These are phyloP conservation scores for Coccomyxa sp. DNA, from an alignment of 139 green algal genomes.

Conservation along the genomic window DNA sequence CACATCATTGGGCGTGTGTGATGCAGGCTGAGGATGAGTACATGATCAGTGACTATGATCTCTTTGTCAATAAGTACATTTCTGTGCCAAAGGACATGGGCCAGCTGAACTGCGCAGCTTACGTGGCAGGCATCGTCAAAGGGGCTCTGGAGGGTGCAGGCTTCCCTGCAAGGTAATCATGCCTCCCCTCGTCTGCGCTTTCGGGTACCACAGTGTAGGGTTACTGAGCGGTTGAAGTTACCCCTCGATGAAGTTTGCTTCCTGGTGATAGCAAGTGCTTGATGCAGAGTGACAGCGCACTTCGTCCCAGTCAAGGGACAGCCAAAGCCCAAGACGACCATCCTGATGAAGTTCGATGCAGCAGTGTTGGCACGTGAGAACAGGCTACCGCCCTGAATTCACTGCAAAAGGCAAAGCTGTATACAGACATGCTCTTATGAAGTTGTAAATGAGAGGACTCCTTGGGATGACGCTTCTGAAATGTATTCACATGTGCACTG, in stretches of 20 bases:
- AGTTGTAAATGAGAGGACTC: too few relatives aligned
- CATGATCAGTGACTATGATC: conserved; percentile 83
- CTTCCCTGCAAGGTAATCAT: conserved; percentile 71
- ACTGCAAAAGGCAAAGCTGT: too few relatives aligned
- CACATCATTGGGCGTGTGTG: not conserved
- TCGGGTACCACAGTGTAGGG: too few relatives aligned
- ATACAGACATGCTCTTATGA: too few relatives aligned
- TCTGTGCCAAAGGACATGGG: conserved; percentile 89
- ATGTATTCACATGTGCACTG: too few relatives aligned
- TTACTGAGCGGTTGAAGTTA: too few relatives aligned
- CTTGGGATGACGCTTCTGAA: too few relatives aligned
- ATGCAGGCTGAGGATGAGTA: conserved; percentile 42
- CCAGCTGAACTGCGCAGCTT: conserved; percentile 82
- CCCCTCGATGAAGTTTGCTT: too few relatives aligned
- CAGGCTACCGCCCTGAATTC: not conserved
- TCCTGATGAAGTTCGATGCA: conserved; percentile 87
- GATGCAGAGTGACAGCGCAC: conserved; percentile 77
- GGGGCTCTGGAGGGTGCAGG: conserved; percentile 86
- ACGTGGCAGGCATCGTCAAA: conserved; percentile 89
- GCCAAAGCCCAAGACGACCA: conserved; percentile 70
- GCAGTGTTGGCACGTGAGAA: conserved; percentile 66
- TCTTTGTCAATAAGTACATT: conserved; percentile 86
- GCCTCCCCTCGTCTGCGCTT: not conserved
- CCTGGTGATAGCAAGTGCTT: not conserved
- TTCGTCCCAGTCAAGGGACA: conserved; percentile 54